phyloP scores from a whole-genome alignment of 2,329 filamentous ascomycete genomes.

The Colletotrichum sp. region DNA sequence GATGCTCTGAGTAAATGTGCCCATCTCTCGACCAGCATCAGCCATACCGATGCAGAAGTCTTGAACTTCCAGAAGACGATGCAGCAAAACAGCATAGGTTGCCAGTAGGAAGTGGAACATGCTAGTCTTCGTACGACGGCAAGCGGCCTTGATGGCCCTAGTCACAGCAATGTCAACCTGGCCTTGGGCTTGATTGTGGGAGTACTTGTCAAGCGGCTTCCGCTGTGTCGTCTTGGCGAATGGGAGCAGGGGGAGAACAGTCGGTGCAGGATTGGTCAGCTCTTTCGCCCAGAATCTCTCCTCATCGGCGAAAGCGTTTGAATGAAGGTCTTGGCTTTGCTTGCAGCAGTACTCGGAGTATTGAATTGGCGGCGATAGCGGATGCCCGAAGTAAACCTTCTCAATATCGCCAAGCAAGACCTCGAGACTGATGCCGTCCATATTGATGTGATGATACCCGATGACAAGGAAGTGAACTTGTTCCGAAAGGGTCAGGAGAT shows the following conservation, averaged over 20 bases:
- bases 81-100: conserved; percentile 27
- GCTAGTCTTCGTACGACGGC: conserved; percentile 1
- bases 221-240: background rate
- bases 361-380: background rate
- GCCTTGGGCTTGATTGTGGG: background rate
- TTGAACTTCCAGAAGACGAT: conserved; percentile 8
- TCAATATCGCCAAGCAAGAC: background rate
- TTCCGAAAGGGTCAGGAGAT: background rate
- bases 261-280: background rate
- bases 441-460: background rate
- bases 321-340: background rate
- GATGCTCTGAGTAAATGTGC: conserved; percentile 31
- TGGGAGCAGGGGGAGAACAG: background rate
- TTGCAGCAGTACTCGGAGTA: background rate
- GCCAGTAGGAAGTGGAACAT: conserved; percentile 53
- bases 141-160: background rate
- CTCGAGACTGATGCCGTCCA: background rate
- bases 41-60: conserved; percentile 56
- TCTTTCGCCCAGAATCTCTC: background rate
- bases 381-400: background rate
- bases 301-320: background rate
- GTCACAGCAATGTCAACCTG: background rate
- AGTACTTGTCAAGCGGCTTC: background rate
- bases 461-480: background rate
- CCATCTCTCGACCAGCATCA: conserved; percentile 43